phyloP scores from a whole-genome alignment of 202 grass and related monocot genomes.

The Zizania palustris region DNA sequence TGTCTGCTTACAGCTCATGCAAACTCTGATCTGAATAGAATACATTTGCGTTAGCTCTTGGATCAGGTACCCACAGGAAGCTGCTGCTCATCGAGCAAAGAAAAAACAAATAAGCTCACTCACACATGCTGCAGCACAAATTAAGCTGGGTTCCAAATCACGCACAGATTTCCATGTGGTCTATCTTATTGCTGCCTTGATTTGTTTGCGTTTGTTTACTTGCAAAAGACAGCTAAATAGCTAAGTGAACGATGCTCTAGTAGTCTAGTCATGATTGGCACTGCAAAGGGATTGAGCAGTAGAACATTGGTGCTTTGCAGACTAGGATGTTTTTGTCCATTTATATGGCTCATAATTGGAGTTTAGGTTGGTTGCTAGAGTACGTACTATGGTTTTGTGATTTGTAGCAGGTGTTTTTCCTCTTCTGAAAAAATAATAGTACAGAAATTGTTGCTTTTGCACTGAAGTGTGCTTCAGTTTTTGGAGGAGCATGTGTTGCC shows the following conservation, averaged over 20 bases:
- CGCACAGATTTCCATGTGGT: conserved; percentile 30
- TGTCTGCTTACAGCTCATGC: conserved; percentile 48
- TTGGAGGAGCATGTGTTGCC: neutral
- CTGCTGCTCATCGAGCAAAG: conserved; percentile 32
- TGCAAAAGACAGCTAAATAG: conserved; percentile 47
- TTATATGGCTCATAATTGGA: conserved; percentile 52
- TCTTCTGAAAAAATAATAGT: neutral
- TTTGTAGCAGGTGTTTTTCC: neutral
- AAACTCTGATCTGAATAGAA: conserved; percentile 36
- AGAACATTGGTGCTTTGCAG: conserved; percentile 26
- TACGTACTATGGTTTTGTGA: conserved; percentile 31
- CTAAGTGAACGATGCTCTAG: conserved; percentile 43
- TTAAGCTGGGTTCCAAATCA: conserved; percentile 49
- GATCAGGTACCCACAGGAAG: conserved; percentile 50
- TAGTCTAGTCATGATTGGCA: conserved; percentile 55
- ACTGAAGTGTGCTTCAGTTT: neutral
- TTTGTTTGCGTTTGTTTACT: conserved; percentile 41
- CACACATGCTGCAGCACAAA: conserved; percentile 55
- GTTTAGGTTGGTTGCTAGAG: conserved; percentile 23
- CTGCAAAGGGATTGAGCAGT: conserved; percentile 22
- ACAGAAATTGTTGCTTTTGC: neutral
- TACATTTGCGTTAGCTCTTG: conserved; percentile 45
- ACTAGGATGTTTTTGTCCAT: conserved; percentile 44
- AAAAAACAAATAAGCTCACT: conserved; percentile 46
- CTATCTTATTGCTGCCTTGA: conserved; percentile 21